phyloP scores from a whole-genome alignment of 2,329 filamentous ascomycete species.

The Trichophyton mentagrophytes region DNA sequence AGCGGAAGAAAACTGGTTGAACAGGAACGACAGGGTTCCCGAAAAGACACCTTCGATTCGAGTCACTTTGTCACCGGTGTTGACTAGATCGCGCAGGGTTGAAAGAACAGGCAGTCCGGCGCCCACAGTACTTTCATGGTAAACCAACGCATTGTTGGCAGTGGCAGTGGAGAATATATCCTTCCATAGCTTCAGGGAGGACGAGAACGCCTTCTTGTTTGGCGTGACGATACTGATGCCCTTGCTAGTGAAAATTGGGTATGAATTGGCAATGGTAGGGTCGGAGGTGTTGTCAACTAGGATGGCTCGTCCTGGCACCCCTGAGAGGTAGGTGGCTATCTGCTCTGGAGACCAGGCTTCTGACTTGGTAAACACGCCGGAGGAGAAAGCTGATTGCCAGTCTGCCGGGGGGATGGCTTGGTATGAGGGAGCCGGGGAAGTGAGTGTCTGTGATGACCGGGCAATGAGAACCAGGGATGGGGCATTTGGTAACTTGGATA shows the following conservation, averaged over 20 bases:
- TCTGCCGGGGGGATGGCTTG: constrained; percentile 45
- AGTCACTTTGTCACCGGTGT: constrained; percentile 80
- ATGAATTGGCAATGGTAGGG: constrained; percentile 67
- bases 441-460: constrained; percentile 71
- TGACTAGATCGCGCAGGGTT: constrained; percentile 83
- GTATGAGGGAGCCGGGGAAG: constrained; percentile 55
- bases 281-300: constrained; percentile 95
- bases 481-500: constrained; percentile 55
- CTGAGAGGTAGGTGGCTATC: constrained; percentile 63
- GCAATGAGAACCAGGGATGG: constrained; percentile 74
- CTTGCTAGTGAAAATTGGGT: constrained; percentile 65
- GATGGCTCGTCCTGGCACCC: constrained; percentile 64
- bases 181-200: constrained; percentile 67
- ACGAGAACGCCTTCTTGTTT: constrained; percentile 97
- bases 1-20: constrained; percentile 88
- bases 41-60: constrained; percentile 96
- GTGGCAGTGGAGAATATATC: constrained; percentile 67
- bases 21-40: constrained; percentile 94
- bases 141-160: constrained; percentile 57
- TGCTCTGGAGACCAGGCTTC: constrained; percentile 49
- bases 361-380: constrained; percentile 43
- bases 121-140: constrained; percentile 90
- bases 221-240: constrained; percentile 89
- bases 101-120: constrained; percentile 88
- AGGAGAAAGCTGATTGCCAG: constrained; percentile 48